phyloP scores from a whole-genome alignment of 371 early-diverging fungal genomes.

The Mucor mucedo region DNA sequence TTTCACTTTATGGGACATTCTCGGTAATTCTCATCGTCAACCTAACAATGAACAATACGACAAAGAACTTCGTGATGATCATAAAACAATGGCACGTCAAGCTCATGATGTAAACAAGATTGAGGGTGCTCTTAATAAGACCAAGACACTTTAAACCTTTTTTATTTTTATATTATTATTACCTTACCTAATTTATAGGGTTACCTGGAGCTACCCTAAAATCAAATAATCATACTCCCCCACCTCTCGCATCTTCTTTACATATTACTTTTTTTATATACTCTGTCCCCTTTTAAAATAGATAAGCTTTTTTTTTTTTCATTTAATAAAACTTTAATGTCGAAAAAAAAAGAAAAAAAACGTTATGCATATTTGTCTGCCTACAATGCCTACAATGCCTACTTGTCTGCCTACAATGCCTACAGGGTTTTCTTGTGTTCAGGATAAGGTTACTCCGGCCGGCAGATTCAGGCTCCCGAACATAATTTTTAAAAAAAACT shows the following conservation, averaged over 20 bases:
- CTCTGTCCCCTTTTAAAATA: neutral
- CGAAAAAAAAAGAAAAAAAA: no score
- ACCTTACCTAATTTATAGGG: neutral
- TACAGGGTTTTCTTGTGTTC: no score
- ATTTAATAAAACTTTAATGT: no score
- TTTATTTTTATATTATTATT: constrained; percentile 4
- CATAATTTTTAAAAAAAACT: no score
- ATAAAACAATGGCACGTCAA: constrained; percentile 70
- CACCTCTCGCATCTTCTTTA: no score
- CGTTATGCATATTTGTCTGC: no score
- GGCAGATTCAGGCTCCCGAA: no score
- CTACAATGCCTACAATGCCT: no score
- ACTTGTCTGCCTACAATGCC: no score
- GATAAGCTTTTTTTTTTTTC: neutral
- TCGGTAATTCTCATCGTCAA: constrained; percentile 75
- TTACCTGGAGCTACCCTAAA: constrained; percentile 7
- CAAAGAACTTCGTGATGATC: constrained; percentile 61
- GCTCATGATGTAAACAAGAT: constrained; percentile 68
- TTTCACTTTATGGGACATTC: constrained; percentile 86
- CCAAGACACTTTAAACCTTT: constrained; percentile 9
- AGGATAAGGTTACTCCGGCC: no score
- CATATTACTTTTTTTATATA: neutral
- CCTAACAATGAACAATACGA: constrained; percentile 76
- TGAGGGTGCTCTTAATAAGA: constrained; percentile 31
- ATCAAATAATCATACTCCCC: neutral